Conservation (phyloP, 495 filamentous ascomycete species). For the Sphaerosporella brunnea region DNA sequence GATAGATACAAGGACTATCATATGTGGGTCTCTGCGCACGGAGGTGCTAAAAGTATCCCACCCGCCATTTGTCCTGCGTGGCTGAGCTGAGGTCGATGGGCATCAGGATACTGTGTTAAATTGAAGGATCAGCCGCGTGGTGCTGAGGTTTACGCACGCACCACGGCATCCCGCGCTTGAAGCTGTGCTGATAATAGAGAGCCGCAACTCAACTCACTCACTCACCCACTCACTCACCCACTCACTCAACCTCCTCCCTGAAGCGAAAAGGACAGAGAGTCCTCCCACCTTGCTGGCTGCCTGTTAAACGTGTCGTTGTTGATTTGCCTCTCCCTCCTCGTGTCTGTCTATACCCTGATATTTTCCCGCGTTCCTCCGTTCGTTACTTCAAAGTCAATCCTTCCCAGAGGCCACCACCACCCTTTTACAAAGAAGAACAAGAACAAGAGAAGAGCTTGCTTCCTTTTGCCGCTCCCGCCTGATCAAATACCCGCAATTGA, state of each 20-base stretch:
- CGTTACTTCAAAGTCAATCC: neutral
- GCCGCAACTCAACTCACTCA: no score
- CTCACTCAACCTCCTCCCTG: neutral
- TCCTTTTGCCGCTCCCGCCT: neutral
- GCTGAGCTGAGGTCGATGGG: no score
- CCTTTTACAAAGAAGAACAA: neutral
- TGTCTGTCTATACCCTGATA: neutral
- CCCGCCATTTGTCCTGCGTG: no score
- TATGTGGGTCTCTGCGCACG: no score
- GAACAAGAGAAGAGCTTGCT: no score
- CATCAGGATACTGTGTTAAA: neutral
- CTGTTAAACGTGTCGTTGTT: neutral
- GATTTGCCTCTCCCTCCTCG: neutral
- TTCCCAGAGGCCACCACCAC: no score
- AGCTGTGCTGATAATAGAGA: neutral
- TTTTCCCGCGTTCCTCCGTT: neutral
- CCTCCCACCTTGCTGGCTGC: neutral
- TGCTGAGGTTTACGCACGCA: neutral
- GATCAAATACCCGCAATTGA: neutral
- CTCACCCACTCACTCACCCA: neutral
- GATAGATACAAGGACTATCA: no score
- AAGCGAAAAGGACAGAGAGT: neutral
- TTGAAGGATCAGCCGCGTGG: neutral
- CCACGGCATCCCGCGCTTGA: no score
- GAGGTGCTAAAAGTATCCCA: no score